Conservation (phyloP, 2,329 filamentous ascomycete genomes). For the Fusarium brachygibbosum region DNA sequence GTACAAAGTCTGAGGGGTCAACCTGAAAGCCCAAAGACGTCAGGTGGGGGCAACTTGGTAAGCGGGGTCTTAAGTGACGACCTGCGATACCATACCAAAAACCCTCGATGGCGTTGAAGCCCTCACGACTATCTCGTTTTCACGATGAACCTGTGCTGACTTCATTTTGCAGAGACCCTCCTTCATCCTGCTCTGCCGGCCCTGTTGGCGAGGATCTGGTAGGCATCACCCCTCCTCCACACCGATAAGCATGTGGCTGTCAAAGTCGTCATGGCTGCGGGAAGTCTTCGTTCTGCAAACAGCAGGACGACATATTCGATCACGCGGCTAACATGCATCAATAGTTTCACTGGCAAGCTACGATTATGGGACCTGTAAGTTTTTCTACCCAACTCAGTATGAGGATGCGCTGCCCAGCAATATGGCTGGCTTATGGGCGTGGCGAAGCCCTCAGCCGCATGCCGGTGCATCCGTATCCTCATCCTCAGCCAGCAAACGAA, state of each 20-base stretch:
- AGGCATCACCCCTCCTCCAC: slow-evolving; percentile 62
- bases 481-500: background rate
- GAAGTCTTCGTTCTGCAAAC: slow-evolving; percentile 7
- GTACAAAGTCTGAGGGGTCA: slow-evolving; percentile 44
- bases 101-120: slow-evolving; percentile 26
- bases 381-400: slow-evolving; percentile 23
- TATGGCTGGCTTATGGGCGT: slow-evolving; percentile 27
- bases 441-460: slow-evolving; percentile 39
- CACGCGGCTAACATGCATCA: slow-evolving; percentile 43
- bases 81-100: slow-evolving; percentile 28
- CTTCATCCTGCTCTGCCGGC: slow-evolving; percentile 97
- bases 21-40: slow-evolving; percentile 49
- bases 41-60: slow-evolving; percentile 55
- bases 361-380: slow-evolving; percentile 98
- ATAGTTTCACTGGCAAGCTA: slow-evolving; percentile 99
- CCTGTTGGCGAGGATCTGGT: slow-evolving; percentile 98
- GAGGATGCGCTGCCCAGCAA: slow-evolving; percentile 15
- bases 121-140: slow-evolving; percentile 1
- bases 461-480: slow-evolving; percentile 27
- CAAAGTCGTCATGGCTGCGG: slow-evolving; percentile 30
- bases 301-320: slow-evolving; percentile 7
- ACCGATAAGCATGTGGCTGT: slow-evolving; percentile 41
- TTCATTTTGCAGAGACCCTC: slow-evolving; percentile 80
- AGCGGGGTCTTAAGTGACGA: slow-evolving; percentile 53
- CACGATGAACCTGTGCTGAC: slow-evolving; percentile 39